Evolutionary conservation across 192 early-diverging fungal species (phyloP).

Genomic region (Linnemannia elongata): DNA sequence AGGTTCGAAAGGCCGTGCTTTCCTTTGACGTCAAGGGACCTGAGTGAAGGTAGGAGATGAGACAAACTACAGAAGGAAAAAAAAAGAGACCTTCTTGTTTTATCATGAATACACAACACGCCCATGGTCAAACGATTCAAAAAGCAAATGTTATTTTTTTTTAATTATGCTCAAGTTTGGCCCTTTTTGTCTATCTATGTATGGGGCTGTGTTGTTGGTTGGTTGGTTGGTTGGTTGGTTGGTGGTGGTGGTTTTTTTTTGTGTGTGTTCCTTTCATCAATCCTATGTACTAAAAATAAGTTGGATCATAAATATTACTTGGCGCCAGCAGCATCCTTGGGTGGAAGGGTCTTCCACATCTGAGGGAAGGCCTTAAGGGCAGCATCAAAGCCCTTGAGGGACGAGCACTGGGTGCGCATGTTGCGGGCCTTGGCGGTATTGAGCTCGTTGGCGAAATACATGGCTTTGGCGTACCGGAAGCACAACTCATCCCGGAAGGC

Average conservation of each 20-base stretch:
- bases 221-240: not conserved
- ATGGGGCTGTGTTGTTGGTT: not conserved
- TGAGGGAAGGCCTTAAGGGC: conserved; percentile 39
- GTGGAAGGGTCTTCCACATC: conserved; percentile 34
- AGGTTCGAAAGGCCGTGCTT: no score
- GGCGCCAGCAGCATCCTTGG: not conserved
- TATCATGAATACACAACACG: no score
- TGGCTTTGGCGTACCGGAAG: conserved; percentile 62
- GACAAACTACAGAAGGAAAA: no score
- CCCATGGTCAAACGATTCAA: no score
- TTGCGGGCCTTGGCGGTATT: conserved; percentile 51
- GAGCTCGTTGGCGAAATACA: conserved; percentile 56
- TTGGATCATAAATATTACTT: not conserved
- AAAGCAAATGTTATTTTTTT: no score
- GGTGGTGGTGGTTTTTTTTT: not conserved
- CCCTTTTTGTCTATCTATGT: not conserved
- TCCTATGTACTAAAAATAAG: not conserved
- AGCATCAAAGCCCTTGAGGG: conserved; percentile 58
- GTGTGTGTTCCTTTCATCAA: not conserved
- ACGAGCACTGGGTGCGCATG: conserved; percentile 57
- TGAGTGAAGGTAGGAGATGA: no score
- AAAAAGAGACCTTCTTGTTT: no score
- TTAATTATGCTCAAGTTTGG: no score
- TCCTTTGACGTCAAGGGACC: no score
- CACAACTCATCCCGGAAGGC: conserved; percentile 67